Percentiles rank a stretch among this genome's conserved stretches.
phyloP scores from a whole-genome alignment of 352 stramenopile species.

The Pythium brassicae region DNA sequence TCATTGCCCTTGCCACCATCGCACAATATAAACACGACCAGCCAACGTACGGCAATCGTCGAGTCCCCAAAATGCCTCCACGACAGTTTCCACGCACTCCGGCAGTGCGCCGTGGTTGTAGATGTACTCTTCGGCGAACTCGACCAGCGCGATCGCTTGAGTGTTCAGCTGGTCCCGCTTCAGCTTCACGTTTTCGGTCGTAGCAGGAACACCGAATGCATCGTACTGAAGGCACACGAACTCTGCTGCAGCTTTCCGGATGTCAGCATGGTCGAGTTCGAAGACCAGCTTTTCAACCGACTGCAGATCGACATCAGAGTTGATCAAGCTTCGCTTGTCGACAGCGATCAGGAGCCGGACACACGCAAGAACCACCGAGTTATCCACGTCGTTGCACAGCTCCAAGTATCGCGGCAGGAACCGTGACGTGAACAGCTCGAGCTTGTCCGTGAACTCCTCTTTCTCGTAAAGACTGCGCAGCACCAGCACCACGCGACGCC shows the following conservation, averaged over 20 bases:
- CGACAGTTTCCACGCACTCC: slow-evolving; percentile 64
- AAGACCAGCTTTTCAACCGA: slow-evolving; percentile 82
- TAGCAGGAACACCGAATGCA: slow-evolving; percentile 76
- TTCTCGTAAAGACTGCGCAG: slow-evolving; percentile 83
- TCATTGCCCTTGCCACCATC: slow-evolving; percentile 5
- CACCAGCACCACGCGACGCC: slow-evolving; percentile 76
- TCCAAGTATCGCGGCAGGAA: slow-evolving; percentile 79
- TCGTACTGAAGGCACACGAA: slow-evolving; percentile 89
- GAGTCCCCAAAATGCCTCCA: slow-evolving; percentile 82
- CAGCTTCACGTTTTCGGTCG: slow-evolving; percentile 53
- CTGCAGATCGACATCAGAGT: slow-evolving; percentile 67
- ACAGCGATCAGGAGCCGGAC: slow-evolving; percentile 77
- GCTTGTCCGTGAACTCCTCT: slow-evolving; percentile 49
- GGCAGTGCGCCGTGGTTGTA: slow-evolving; percentile 57
- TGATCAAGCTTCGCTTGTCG: slow-evolving; percentile 81
- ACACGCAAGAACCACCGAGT: slow-evolving; percentile 58
- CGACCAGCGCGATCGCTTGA: slow-evolving; percentile 85
- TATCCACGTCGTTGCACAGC: slow-evolving; percentile 77
- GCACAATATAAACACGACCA: slow-evolving; percentile 1
- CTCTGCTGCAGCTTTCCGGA: slow-evolving; percentile 76
- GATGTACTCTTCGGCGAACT: slow-evolving; percentile 87
- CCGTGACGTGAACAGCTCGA: slow-evolving; percentile 76
- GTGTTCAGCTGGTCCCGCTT: slow-evolving; percentile 83
- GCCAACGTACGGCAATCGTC: slow-evolving; percentile 77
- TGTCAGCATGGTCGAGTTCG: slow-evolving; percentile 57